Percentiles rank a stretch among this genome's conserved stretches.
These are phyloP conservation scores for Pyrenochaeta sp. DNA, from an alignment of 2,329 filamentous ascomycete genomes.

Conservation along the genomic window DNA sequence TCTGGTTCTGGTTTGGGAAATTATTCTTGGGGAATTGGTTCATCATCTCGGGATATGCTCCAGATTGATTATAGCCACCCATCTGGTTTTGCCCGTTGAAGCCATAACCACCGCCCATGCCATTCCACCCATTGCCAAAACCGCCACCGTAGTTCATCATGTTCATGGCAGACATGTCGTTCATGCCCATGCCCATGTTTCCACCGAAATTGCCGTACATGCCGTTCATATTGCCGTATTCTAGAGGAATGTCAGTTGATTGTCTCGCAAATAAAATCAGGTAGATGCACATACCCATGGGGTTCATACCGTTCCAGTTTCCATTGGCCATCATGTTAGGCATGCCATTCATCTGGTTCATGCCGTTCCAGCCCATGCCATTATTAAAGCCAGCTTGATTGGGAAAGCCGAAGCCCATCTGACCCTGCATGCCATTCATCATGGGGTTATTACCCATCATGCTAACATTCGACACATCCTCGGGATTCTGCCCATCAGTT, in stretches of 20 bases:
- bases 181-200: slow-evolving; percentile 77
- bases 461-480: slow-evolving; percentile 22
- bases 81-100: slow-evolving; percentile 59
- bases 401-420: slow-evolving; percentile 54
- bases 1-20: slow-evolving; percentile 71
- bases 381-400: slow-evolving; percentile 59
- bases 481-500: slow-evolving; percentile 21
- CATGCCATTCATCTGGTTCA: slow-evolving; percentile 35
- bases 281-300: slow-evolving; percentile 75
- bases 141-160: slow-evolving; percentile 77
- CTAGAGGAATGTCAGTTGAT: slow-evolving; percentile 27
- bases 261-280: slow-evolving; percentile 13
- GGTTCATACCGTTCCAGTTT: slow-evolving; percentile 77
- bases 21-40: slow-evolving; percentile 69
- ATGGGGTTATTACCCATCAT: slow-evolving; percentile 33
- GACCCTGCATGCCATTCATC: slow-evolving; percentile 39
- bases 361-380: slow-evolving; percentile 68
- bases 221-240: slow-evolving; percentile 67
- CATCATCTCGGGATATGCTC: slow-evolving; percentile 57
- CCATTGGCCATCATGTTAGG: slow-evolving; percentile 57
- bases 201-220: slow-evolving; percentile 80
- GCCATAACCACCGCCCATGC: slow-evolving; percentile 75
- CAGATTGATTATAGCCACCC: slow-evolving; percentile 64
- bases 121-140: slow-evolving; percentile 72
- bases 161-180: slow-evolving; percentile 70